Evolutionary conservation across 192 early-diverging fungal genomes (phyloP), one percentile per base, ranked within the genome.

Genomic region (Entomortierella chlamydospora): DNA sequence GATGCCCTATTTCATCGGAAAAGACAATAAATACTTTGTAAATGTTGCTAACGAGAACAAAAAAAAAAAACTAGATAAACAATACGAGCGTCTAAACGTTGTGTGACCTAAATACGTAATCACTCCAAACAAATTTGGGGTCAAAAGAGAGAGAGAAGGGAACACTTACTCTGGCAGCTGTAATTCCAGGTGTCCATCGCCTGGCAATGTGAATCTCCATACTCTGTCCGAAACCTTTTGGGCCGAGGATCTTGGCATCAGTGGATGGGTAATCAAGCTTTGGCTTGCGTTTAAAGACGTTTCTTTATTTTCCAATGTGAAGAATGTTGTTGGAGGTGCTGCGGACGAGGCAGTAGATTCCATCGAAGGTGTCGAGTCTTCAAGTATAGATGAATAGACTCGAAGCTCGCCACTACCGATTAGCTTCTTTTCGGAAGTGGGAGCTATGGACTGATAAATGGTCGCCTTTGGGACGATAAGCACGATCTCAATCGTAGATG

Each of bases 241-340:
- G 20, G 63, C 76, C 11, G 63, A 66, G 4, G 76, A 79, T 20
- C 61, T 63, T 23, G 76, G 76, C 76, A 79, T 70, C 50, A 79
- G 26, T 17, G 76, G 76, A 42, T 79, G 76, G n/a, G 76, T 79
- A 23, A 79, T 70, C 34, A 79, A 37, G 28, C 61, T 64, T 68
- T 79, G 70, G 68, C 25, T 54, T 2, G 74, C 69, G 51, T 64
- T 65, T 55, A 67, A 60, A 4, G 74, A 56, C 2, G 67, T 70
- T 13, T 79, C 76, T 25, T 79, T 66, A 6, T 68, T 79, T 53
- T 79, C 76, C 17, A 79, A 54, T 0, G 68, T 79, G 68, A 79
- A 64, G 33, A 79, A 79, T 0, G 76, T 79, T 0, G 68, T 61
- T 25, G 49, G 34, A 13, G 70, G 61, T 41, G 61, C 66, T 30